phyloP scores from a whole-genome alignment of 176 grass and related monocot species.

The Juncus inflexus region DNA sequence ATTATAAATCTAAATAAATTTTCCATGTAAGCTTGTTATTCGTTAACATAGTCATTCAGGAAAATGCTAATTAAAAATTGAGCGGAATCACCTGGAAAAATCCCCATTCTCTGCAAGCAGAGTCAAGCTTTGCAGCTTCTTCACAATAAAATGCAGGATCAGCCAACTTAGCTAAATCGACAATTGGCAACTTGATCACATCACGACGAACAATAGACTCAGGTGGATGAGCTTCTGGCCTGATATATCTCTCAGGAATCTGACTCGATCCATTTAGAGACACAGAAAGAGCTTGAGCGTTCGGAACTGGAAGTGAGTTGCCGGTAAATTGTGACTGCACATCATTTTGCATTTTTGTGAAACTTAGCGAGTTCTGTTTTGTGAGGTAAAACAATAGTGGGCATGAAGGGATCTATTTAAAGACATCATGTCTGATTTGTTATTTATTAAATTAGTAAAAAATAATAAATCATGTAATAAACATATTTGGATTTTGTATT shows the following conservation, averaged over 20 bases:
- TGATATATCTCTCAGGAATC: slow-evolving; percentile 25
- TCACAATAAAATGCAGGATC: not conserved
- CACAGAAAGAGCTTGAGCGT: slow-evolving; percentile 30
- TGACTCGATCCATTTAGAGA: slow-evolving; percentile 1
- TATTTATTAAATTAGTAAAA: too few species aligned
- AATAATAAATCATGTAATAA: too few species aligned
- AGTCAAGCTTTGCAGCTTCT: too few species aligned
- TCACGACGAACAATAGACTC: not conserved
- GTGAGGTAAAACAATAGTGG: too few species aligned
- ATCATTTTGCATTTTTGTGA: too few species aligned
- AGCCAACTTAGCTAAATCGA: slow-evolving; percentile 28
- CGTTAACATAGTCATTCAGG: not conserved
- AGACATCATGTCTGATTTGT: too few species aligned
- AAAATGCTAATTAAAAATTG: not conserved
- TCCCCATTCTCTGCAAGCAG: too few species aligned
- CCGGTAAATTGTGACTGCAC: not conserved
- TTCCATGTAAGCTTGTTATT: too few species aligned
- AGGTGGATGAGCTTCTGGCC: slow-evolving; percentile 18
- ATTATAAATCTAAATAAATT: not conserved
- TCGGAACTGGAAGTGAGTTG: slow-evolving; percentile 16
- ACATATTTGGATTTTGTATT: too few species aligned
- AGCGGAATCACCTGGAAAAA: not conserved
- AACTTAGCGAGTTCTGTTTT: too few species aligned
- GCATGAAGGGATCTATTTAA: too few species aligned
- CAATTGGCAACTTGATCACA: slow-evolving; percentile 12